A percentile compares a stretch with the other conserved stretches of the same genome.
Conservation (phyloP, 495 filamentous ascomycete genomes). For the Hypoxylon perforatum region DNA sequence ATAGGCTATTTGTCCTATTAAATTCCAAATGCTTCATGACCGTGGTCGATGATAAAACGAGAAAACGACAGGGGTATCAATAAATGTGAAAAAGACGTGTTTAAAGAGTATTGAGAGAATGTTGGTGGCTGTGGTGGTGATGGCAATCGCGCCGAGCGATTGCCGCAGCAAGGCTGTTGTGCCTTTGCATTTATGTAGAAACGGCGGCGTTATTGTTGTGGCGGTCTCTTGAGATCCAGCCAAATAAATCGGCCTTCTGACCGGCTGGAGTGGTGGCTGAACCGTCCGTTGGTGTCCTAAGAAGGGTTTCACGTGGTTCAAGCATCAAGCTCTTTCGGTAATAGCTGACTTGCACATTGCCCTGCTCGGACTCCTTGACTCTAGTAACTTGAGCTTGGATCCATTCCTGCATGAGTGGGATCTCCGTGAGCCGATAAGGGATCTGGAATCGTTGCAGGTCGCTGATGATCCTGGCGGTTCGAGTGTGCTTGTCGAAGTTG, state of each 20-base stretch:
- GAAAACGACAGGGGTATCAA: conserved; percentile 49
- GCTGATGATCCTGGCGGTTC: conserved; percentile 93
- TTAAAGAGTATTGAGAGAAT: conserved; percentile 1
- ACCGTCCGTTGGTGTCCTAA: conserved; percentile 63
- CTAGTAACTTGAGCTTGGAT: conserved; percentile 85
- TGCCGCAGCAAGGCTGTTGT: background rate
- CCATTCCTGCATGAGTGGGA: conserved; percentile 95
- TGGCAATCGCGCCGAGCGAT: background rate
- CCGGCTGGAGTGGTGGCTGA: conserved; percentile 29
- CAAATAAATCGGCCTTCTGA: conserved; percentile 46
- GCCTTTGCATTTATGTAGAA: conserved; percentile 28
- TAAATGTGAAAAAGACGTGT: conserved; percentile 26
- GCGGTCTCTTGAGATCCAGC: conserved; percentile 52
- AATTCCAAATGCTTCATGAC: conserved; percentile 43
- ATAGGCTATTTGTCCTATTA: conserved; percentile 26
- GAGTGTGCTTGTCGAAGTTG: conserved; percentile 98
- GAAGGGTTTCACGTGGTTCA: conserved; percentile 78
- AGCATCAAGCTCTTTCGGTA: conserved; percentile 88
- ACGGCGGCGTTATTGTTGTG: conserved; percentile 40
- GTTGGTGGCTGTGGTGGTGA: conserved; percentile 18
- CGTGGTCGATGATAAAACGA: conserved; percentile 34
- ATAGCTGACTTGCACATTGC: conserved; percentile 82
- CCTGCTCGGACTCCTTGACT: conserved; percentile 81
- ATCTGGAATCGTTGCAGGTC: conserved; percentile 98
- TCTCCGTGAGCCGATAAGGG: conserved; percentile 84